phyloP scores from a whole-genome alignment of 2,329 filamentous ascomycete genomes.

The Emergomyces pasteurianus region DNA sequence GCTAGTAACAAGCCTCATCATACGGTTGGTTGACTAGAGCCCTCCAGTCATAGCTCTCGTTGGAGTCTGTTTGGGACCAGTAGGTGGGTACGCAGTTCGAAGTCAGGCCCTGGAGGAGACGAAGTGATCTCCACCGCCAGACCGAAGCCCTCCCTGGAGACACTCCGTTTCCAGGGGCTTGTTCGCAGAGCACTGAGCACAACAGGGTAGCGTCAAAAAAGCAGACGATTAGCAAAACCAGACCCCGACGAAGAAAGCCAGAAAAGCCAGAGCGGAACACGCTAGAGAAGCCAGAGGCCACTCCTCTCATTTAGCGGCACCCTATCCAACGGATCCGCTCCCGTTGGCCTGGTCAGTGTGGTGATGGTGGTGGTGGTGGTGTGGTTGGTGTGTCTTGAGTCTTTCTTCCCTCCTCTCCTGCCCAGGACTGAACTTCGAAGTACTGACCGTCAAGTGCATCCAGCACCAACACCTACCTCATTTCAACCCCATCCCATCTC shows the following conservation, averaged over 20 bases:
- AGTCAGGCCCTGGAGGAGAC: background rate
- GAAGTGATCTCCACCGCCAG: constrained; percentile 1
- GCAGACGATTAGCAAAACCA: background rate
- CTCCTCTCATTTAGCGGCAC: constrained; percentile 8
- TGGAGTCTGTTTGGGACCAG: background rate
- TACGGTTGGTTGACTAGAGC: background rate
- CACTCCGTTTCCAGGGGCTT: background rate
- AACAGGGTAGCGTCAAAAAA: too few relatives aligned
- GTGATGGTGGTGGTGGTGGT: background rate
- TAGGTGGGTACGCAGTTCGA: too few relatives aligned
- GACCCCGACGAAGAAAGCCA: background rate
- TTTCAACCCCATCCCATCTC: constrained; percentile 6
- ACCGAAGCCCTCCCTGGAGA: background rate
- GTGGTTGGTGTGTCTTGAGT: background rate
- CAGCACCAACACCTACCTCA: background rate
- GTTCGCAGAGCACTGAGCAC: background rate
- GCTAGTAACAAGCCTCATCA: background rate
- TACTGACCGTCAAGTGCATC: too few relatives aligned
- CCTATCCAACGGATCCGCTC: constrained; percentile 26
- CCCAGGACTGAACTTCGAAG: too few relatives aligned
- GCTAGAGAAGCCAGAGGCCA: background rate
- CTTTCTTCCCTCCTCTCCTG: background rate
- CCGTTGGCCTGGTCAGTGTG: constrained; percentile 20
- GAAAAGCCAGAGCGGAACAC: background rate
- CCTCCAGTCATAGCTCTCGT: background rate